Base-by-base conservation (phyloP, 305 asterid species). In the Plantago coronopus region DNA sequence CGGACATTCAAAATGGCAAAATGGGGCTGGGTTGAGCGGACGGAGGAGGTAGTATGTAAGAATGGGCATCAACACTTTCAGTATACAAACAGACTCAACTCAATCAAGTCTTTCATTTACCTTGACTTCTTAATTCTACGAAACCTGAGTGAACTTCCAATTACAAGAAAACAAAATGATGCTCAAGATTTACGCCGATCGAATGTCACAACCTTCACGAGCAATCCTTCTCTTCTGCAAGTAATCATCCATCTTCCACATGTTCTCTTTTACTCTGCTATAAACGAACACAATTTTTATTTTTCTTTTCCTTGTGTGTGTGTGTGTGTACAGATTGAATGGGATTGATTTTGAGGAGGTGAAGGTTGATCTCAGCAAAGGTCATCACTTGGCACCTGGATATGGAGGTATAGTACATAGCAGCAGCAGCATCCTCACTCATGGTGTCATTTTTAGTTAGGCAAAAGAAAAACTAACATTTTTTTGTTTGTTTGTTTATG, bases 291-390 rank as follows among this genome's bases (percentile, higher is more conserved):
- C n/a, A n/a, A 27, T 2, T 5, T 27, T 27, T 2, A 27, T 27
- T 27, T 27, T 27, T 27, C 31, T 2, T 5, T 27, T 27, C 5
- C 5, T 23, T 19, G 4, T 8, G 9, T 5, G 10, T 18, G 7
- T 40, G 31, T 45, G 14, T 17, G 11, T 46, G 6, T 3, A 20
- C 25, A 91, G 98, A 80, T 69, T 66, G 13, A 85, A 81, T 54
- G 93, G 84, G 54, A 68, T 86, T 2, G 94, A 77, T 10, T 91
- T 88, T 68, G 94, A 91, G 76, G 95, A 88, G 79, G 79, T 85
- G 17, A 70, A 51, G 59, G 68, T 78, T 48, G 81, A 81, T 5
- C 68, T 91, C 12, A 29, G 69, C 21, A 86, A 81, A 77, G 46
- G 57, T 37, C 79, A 85, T 72, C 82, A 85, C 19, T 58, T 40